These are phyloP conservation scores for Pythium utonaiense DNA, from an alignment of 352 stramenopile species.

Conservation along the genomic window DNA sequence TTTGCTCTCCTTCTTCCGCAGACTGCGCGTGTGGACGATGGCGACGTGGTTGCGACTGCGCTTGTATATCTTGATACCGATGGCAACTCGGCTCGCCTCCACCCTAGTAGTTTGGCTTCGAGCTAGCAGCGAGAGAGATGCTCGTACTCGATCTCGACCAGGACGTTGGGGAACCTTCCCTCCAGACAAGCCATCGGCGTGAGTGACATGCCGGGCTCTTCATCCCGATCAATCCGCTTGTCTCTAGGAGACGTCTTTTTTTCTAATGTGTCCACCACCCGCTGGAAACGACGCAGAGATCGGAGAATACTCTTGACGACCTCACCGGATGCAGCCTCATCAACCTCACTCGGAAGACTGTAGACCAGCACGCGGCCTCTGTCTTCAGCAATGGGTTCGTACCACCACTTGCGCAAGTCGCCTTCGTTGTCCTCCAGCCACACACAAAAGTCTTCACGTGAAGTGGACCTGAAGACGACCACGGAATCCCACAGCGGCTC, in stretches of 20 bases:
- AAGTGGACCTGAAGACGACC: too few species aligned
- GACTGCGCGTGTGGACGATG: background rate
- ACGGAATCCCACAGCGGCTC: too few species aligned
- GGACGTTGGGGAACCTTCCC: background rate
- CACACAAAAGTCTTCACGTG: background rate
- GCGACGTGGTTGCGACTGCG: background rate
- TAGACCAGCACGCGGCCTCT: background rate
- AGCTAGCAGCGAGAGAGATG: background rate
- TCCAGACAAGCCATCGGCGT: background rate
- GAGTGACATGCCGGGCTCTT: background rate
- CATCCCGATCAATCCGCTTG: background rate
- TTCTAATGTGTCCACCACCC: background rate
- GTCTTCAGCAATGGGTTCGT: background rate
- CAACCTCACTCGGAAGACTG: background rate
- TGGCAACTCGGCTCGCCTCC: background rate
- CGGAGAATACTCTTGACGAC: background rate
- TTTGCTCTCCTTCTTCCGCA: too few species aligned
- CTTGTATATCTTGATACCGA: background rate
- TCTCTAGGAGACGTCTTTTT: background rate
- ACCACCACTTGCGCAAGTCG: background rate
- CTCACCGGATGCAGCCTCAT: background rate
- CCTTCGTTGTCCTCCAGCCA: background rate
- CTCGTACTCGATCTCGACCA: background rate
- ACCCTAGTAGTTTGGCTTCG: background rate
- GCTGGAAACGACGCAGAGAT: too few species aligned